Base-by-base conservation (phyloP, 176 grass and related monocot species). In the Thinopyrum elongatum region DNA sequence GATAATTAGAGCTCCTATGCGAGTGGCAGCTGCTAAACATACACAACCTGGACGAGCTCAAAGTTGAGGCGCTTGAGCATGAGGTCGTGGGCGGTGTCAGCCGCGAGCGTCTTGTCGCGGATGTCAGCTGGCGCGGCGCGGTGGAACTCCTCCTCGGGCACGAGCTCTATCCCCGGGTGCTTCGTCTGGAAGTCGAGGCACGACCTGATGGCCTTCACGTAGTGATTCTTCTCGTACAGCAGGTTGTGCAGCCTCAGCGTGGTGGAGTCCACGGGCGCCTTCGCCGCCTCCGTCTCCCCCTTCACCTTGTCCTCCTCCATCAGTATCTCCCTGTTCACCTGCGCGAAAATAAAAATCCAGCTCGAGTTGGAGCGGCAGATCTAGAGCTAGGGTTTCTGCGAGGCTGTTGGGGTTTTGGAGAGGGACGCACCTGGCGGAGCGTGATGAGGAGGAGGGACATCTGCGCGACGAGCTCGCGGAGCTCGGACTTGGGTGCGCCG, bases 181-280 rank as follows among this genome's bases (percentile, higher is more conserved):
- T 93, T 99, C 8, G 97, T 94, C 77, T 88, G 86, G 80, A 99
- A 99, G 82, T 99, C 94, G 3, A 78, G 83, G 84, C 94, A 99
- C 15, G 88, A 85, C 60, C 95, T 92, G 10, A 96, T 99, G 34
- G 92, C 90, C 82, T 99, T 99, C n/a, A 93, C 89, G 82, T 99
- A 99, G 88, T 99, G 94, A 62, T 99, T 96, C 90, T 99, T 99
- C 92, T 99, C 97, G 73, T 99, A 99, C 71, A 99, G 36, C 51
- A 99, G 85, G 78, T 99, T 96, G 87, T 99, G 97, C 51, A 96
- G 84, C 78, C 91, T 90, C 29, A 99, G 90, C 22, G 94, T 99
- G 26, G 94, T 94, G 60, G 92, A 96, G 81, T 99, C 97, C 87
- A 99, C 97, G 41, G 94, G 97, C 49, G 86, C 88, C 84, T 99